These are phyloP conservation scores for Daldinia sp. DNA, from an alignment of 2,329 filamentous ascomycete genomes.

Conservation along the genomic window DNA sequence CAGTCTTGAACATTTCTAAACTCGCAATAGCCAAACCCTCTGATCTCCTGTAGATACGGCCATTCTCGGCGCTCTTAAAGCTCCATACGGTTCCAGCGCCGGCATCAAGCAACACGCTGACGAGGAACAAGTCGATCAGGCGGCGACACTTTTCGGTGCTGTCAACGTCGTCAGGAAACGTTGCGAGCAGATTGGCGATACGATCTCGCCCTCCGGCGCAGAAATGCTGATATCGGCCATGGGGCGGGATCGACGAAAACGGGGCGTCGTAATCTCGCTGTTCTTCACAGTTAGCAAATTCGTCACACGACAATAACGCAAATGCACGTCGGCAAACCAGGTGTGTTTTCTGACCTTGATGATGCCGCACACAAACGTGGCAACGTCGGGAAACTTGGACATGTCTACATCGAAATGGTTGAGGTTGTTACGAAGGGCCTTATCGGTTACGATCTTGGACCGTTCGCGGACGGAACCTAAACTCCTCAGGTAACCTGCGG, in stretches of 20 bases:
- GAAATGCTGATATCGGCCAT: slow-evolving; percentile 71
- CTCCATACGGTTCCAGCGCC: slow-evolving; percentile 91
- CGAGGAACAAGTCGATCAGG: slow-evolving; percentile 68
- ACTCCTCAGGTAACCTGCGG: slow-evolving; percentile 89
- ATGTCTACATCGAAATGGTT: slow-evolving; percentile 91
- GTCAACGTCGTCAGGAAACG: slow-evolving; percentile 50
- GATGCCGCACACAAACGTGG: slow-evolving; percentile 87
- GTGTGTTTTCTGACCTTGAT: slow-evolving; percentile 75
- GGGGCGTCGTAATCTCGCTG: slow-evolving; percentile 48
- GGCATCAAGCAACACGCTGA: slow-evolving; percentile 85
- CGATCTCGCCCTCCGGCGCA: slow-evolving; percentile 63
- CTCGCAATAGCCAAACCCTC: slow-evolving; percentile 67
- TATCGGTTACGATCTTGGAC: slow-evolving; percentile 75
- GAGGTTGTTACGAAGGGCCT: slow-evolving; percentile 78
- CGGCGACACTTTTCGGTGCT: slow-evolving; percentile 53
- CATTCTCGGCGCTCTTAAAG: slow-evolving; percentile 91
- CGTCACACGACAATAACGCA: not conserved
- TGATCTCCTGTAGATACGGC: slow-evolving; percentile 81
- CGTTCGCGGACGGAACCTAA: slow-evolving; percentile 87
- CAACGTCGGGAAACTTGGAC: slow-evolving; percentile 82
- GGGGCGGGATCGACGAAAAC: slow-evolving; percentile 58
- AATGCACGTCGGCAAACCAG: not conserved
- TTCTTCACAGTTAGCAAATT: slow-evolving; percentile 19
- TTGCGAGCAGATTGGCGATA: slow-evolving; percentile 47
- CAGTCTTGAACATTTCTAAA: slow-evolving; percentile 89